Evolutionary conservation across 2,329 filamentous ascomycete genomes (phyloP).

Genomic region (Polytolypa hystricis): DNA sequence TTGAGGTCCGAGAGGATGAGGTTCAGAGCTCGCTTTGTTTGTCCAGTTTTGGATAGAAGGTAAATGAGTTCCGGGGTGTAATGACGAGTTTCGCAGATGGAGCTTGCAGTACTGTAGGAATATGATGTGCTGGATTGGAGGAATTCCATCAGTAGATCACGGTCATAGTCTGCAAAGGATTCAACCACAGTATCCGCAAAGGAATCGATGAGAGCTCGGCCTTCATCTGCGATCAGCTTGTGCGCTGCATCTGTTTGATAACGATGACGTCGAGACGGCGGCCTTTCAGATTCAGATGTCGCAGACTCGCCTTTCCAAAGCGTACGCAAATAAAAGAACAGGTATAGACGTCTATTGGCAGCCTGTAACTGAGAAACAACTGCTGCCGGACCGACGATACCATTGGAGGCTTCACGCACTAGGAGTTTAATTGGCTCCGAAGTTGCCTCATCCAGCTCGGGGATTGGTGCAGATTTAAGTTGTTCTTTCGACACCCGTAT

Average conservation of each 20-base stretch:
- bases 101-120: constrained; percentile 60
- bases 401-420: constrained; percentile 82
- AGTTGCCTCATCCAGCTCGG: constrained; percentile 68
- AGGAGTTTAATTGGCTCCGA: constrained; percentile 75
- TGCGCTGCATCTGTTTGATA: constrained; percentile 31
- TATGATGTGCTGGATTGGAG: constrained; percentile 76
- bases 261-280: constrained; percentile 23
- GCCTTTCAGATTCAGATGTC: constrained; percentile 23
- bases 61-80: constrained; percentile 93
- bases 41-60: constrained; percentile 85
- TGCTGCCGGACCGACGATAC: constrained; percentile 64
- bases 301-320: constrained; percentile 71
- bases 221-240: constrained; percentile 44
- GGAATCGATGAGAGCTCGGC: constrained; percentile 62
- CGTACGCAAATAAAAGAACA: constrained; percentile 83
- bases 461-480: constrained; percentile 50
- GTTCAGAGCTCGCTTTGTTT: constrained; percentile 81
- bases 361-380: constrained; percentile 69
- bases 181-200: constrained; percentile 80
- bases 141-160: constrained; percentile 72
- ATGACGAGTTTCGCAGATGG: constrained; percentile 66
- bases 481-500: constrained; percentile 69
- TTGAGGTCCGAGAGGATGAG: constrained; percentile 89
- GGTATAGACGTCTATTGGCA: constrained; percentile 58
- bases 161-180: constrained; percentile 76